These are phyloP conservation scores for Penicillium coffeae DNA, from an alignment of 495 filamentous ascomycete species.

Conservation along the genomic window DNA sequence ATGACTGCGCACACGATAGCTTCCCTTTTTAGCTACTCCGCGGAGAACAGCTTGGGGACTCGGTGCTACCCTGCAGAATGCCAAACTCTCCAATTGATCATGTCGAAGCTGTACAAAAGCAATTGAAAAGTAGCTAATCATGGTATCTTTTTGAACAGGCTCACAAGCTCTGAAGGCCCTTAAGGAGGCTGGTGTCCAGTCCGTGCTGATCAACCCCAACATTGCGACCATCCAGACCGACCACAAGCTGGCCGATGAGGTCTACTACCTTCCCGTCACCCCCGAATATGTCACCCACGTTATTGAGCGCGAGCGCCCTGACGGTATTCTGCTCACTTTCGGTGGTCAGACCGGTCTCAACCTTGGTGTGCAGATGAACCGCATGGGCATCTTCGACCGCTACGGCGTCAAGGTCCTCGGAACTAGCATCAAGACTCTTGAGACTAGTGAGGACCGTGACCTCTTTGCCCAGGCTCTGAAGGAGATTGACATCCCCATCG, in stretches of 20 bases:
- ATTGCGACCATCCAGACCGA: constrained; percentile 99
- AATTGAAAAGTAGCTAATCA: not conserved
- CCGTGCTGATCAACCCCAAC: constrained; percentile 96
- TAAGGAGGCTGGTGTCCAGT: constrained; percentile 92
- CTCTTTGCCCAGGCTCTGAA: constrained; percentile 86
- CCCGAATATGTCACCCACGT: constrained; percentile 97
- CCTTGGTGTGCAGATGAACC: constrained; percentile 94
- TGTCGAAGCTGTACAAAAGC: not conserved
- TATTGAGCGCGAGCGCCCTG: constrained; percentile 84
- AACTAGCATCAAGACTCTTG: constrained; percentile 88
- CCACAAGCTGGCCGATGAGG: constrained; percentile 93
- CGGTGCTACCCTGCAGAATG: not conserved
- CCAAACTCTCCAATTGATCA: not conserved
- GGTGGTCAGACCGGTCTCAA: constrained; percentile 96
- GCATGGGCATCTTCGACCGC: constrained; percentile 90
- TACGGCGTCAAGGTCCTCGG: constrained; percentile 93
- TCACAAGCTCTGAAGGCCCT: constrained; percentile 96
- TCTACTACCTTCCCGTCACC: constrained; percentile 96
- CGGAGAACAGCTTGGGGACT: not conserved
- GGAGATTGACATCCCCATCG: constrained; percentile 96
- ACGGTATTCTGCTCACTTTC: constrained; percentile 95
- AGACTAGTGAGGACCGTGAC: constrained; percentile 94
- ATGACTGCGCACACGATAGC: constrained; percentile 1
- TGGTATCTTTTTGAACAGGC: constrained; percentile 46
- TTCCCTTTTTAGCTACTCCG: not conserved